These are phyloP conservation scores for Vigna hirtella DNA, from an alignment of 306 rosid genomes.

Conservation along the genomic window DNA sequence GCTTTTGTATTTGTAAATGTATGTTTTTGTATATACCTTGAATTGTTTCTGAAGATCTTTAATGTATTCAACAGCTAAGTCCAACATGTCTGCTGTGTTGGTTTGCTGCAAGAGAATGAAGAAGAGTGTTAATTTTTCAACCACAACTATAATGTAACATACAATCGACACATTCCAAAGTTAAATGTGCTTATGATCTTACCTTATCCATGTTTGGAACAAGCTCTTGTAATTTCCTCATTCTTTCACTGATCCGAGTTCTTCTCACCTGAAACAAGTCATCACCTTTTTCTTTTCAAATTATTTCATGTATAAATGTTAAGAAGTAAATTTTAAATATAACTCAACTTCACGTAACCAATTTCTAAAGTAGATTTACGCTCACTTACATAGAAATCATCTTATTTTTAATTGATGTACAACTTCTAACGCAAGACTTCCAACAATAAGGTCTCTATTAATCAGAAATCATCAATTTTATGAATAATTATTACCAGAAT, in stretches of 20 bases:
- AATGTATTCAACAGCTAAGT: conserved; percentile 89
- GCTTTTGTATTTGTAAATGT: not conserved
- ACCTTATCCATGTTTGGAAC: conserved; percentile 99
- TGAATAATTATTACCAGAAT: not conserved
- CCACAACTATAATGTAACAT: not conserved
- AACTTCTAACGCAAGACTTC: no score
- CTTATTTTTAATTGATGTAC: no score
- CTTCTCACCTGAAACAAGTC: conserved; percentile 70
- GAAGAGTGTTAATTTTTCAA: conserved; percentile 16
- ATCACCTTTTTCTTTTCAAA: not conserved
- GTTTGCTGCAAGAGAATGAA: conserved; percentile 74
- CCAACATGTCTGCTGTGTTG: conserved; percentile 98
- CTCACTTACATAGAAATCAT: no score
- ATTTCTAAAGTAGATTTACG: no score
- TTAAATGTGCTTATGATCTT: conserved; percentile 7
- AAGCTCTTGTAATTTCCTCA: conserved; percentile 94
- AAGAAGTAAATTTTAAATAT: no score
- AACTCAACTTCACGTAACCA: no score
- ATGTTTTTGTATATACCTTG: conserved; percentile 55
- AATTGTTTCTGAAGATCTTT: conserved; percentile 93
- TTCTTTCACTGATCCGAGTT: conserved; percentile 93
- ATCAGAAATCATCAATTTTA: not conserved
- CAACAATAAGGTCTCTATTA: not conserved
- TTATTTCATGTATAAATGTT: not conserved
- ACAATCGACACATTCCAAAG: not conserved